Evolutionary conservation across 192 early-diverging fungal genomes (phyloP), one percentile per base, ranked within the genome.

Genomic region (Cladochytrium replicatum): DNA sequence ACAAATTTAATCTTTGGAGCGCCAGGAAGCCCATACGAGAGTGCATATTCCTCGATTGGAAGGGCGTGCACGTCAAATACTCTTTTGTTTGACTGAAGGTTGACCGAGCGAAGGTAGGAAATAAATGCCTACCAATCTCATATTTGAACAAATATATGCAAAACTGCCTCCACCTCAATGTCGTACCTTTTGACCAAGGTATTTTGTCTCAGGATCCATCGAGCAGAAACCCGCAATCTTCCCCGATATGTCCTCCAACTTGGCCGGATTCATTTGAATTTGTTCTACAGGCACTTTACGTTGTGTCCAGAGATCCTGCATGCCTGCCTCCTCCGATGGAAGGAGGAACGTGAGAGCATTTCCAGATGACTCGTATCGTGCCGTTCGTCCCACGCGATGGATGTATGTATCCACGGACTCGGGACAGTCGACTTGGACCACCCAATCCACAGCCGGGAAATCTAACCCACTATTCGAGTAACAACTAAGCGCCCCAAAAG

Each of bases 371-470:
- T 91, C 86, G 74, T 89, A 88, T 48, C 96, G 84, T 6, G 96
- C 96, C 13, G 96, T 99, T 39, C 96, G 83, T 1, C 96, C 96
- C 3, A 96, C 96, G 39, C 96, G 86, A 58, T 99, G 96, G 63
- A 99, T 89, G 68, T 99, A 97, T 1, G 93, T 99, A 40, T 80
- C 87, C 29, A 84, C 83, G 69, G 95, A 87, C 60, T 97, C 96
- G 31, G 96, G 96, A 44, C 91, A 93, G 61, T 99, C 96, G 40
- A 94, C 55, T 51, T 99, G 96, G 32, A 99, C 77, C 26, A 99
- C 96, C 96, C 96, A 99, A 63, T 99, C 89, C 3, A 99, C 93
- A 8, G 90, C 85, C 0, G 96, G 93, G 56, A 99, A 95, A 66
- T 99, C 96, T 29, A 99, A 69, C 22, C 96, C 96, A 54, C 66